Percentiles rank a stretch among this genome's conserved stretches.
Evolutionary conservation across 2,329 filamentous ascomycete genomes (phyloP).

Genomic region (Nemania sp.): DNA sequence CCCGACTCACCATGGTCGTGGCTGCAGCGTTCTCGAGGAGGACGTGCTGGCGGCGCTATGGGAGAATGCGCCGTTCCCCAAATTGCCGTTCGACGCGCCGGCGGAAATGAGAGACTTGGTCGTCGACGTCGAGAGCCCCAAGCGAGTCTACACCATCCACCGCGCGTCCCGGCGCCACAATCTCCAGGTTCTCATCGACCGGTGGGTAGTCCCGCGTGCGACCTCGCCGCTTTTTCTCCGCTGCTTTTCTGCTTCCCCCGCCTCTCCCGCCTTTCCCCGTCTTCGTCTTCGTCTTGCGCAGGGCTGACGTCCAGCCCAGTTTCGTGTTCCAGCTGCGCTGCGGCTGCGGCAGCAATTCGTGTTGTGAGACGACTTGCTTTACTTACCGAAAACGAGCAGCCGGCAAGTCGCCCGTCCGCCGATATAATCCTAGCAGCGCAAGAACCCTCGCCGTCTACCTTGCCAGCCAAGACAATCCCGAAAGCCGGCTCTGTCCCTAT

Average conservation of each 20-base stretch:
- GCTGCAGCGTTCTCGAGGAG: conserved; percentile 43
- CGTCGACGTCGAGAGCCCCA: conserved; percentile 63
- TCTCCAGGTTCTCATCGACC: conserved; percentile 69
- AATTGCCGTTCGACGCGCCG: conserved; percentile 63
- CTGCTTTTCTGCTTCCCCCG: neutral
- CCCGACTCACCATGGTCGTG: conserved; percentile 40
- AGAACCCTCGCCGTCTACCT: conserved; percentile 79
- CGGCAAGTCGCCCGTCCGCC: conserved; percentile 69
- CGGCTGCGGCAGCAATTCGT: conserved; percentile 72
- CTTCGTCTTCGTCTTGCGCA: too few relatives aligned
- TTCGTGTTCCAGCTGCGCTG: conserved; percentile 81
- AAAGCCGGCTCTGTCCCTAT: conserved; percentile 66
- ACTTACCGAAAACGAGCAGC: conserved; percentile 72
- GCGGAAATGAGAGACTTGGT: conserved; percentile 58
- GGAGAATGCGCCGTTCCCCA: conserved; percentile 62
- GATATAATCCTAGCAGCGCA: conserved; percentile 81
- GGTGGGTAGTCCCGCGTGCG: conserved; percentile 48
- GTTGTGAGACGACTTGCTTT: conserved; percentile 77
- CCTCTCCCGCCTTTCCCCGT: too few relatives aligned
- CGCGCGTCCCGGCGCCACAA: conserved; percentile 63
- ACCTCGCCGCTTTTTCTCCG: neutral
- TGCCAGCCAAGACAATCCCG: conserved; percentile 77
- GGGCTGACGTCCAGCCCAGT: conserved; percentile 48
- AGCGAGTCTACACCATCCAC: conserved; percentile 63
- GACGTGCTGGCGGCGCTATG: conserved; percentile 62